phyloP scores from a whole-genome alignment of 768 basidiomycete genomes.

The Collybia sp. region DNA sequence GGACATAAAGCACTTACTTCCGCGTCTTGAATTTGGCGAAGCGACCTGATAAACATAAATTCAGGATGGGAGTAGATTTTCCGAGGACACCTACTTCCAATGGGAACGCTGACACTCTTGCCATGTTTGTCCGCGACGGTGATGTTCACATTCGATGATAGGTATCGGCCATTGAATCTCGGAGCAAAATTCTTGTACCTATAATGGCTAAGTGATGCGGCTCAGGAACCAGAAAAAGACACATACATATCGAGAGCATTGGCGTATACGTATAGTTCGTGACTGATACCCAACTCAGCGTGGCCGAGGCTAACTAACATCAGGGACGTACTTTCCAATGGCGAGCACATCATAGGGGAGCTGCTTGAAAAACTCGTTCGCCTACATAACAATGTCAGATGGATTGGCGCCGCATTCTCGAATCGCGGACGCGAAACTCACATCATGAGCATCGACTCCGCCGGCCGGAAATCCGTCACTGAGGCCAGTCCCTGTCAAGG shows the following conservation, averaged over 20 bases:
- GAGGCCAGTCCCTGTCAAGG: too few relatives aligned
- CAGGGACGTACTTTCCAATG: conserved; percentile 73
- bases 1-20: too few relatives aligned
- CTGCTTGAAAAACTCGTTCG: too few relatives aligned
- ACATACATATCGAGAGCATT: conserved; percentile 63
- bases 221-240: not conserved
- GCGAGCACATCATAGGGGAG: conserved; percentile 80
- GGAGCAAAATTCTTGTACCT: conserved; percentile 67
- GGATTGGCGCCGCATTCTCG: too few relatives aligned
- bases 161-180: too few relatives aligned
- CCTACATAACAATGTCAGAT: conserved; percentile 70
- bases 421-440: too few relatives aligned
- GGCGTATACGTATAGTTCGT: conserved; percentile 76
- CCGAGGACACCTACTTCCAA: conserved; percentile 89
- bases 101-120: too few relatives aligned
- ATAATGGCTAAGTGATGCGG: conserved; percentile 2
- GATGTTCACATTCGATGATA: too few relatives aligned
- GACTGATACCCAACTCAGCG: too few relatives aligned
- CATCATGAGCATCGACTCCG: too few relatives aligned
- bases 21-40: conserved; percentile 71
- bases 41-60: conserved; percentile 31
- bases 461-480: too few relatives aligned
- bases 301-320: too few relatives aligned
- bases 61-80: conserved; percentile 17
- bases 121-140: conserved; percentile 74